Evolutionary conservation across 805 yeast genomes (phyloP), one percentile per base, ranked within the genome.

Genomic region (Torulaspora quercuum): DNA sequence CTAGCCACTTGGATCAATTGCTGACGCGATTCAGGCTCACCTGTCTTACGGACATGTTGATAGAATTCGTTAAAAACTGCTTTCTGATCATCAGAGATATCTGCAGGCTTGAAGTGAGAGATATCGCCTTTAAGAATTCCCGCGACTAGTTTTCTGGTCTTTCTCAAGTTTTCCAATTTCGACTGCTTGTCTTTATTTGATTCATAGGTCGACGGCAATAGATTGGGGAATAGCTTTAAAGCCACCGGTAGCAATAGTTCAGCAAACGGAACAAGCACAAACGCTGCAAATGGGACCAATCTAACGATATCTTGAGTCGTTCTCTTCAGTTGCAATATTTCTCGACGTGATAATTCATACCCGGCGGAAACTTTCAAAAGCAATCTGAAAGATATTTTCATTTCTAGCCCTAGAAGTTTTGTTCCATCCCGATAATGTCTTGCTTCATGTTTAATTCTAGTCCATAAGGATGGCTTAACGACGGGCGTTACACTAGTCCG

Each of bases 371-470:
- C 70, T 57, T 87, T 92, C 55, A 84, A 63, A 32, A 88, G 68
- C 32, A 90, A 74, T 61, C 86, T 83, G 26, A 85, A 76, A 2
- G 95, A 83, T 27, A 92, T 82, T 59, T 78, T 82, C 34, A 88
- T 73, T 64, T 92, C 98, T 53, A 85, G 76, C 2, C 97, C 97
- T 29, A 90, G 68, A 38, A 92, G 74, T 64, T 89, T 90, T 13
- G 98, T 89, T 36, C 98, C 98, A 55, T 80, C 84, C 95, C 96
- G 86, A 62, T 88, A 89, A 63, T 90, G 98, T 33, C 76, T 75
- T 4, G 82, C 86, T 61, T 84, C 97, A 54, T 85, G 90, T 59
- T 88, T 90, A 40, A 90, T 79, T 57, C 78, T 81, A 28, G 79
- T 81, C 95, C 89, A 81, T n/a, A 85, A 28, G 1, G 87, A 28